Conservation (phyloP, 2,329 filamentous ascomycete genomes). For the Dothiorella sarmentorum region DNA sequence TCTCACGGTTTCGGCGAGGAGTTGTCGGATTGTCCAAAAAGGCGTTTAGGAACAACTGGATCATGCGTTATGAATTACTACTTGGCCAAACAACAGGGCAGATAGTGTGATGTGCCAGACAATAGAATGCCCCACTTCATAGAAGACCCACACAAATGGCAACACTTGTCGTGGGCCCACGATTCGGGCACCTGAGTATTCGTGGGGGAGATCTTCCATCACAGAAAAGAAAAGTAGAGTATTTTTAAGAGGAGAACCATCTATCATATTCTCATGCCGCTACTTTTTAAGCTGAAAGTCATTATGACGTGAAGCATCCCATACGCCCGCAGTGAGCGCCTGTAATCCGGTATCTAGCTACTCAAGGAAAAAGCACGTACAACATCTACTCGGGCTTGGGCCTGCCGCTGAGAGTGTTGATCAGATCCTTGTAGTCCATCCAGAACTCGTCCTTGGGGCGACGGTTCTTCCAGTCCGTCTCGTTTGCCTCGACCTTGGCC, state of each 20-base stretch:
- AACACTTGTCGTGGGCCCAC: too few species aligned
- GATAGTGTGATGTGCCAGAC: too few species aligned
- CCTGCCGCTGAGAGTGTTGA: conserved; percentile 79
- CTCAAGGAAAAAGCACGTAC: not conserved
- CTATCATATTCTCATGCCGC: conserved; percentile 16
- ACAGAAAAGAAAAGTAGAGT: not conserved
- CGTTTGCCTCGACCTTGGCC: conserved; percentile 72
- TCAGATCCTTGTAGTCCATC: conserved; percentile 73
- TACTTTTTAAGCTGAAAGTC: conserved; percentile 8
- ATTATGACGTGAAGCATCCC: conserved; percentile 6
- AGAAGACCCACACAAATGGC: too few species aligned
- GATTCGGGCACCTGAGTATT: not conserved
- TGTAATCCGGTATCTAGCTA: conserved; percentile 12
- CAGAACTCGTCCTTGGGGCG: conserved; percentile 83
- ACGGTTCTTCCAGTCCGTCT: conserved; percentile 91
- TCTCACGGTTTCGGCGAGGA: too few species aligned
- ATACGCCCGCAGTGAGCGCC: conserved; percentile 12
- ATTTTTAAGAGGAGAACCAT: conserved; percentile 5
- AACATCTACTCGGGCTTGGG: conserved; percentile 12
- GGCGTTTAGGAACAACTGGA: too few species aligned
- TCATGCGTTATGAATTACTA: too few species aligned
- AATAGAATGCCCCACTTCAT: too few species aligned
- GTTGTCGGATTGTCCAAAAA: too few species aligned
- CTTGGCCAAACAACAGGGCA: too few species aligned
- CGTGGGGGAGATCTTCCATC: too few species aligned